Evolutionary conservation across 2,329 filamentous ascomycete species (phyloP).

Genomic region (Basipetospora chlamydospora): DNA sequence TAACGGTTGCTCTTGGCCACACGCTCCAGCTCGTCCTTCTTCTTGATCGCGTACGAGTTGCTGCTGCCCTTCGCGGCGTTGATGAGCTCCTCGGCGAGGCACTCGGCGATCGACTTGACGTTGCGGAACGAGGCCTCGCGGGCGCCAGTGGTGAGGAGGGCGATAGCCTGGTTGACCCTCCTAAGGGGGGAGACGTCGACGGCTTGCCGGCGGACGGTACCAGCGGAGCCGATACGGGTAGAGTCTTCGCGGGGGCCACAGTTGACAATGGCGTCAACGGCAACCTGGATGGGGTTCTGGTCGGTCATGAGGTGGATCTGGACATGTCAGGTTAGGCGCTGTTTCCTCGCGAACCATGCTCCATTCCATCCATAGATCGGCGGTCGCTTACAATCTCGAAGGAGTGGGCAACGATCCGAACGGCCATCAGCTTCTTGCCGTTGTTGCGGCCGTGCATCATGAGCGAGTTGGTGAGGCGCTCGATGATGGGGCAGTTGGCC

Average conservation of each 20-base stretch:
- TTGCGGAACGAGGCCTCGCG: conserved; percentile 99
- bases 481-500: conserved; percentile 99
- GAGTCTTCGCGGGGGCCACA: conserved; percentile 99
- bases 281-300: conserved; percentile 99
- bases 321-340: conserved; percentile 1
- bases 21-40: conserved; percentile 99
- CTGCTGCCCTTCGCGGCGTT: conserved; percentile 99
- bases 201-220: conserved; percentile 99
- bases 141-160: conserved; percentile 96
- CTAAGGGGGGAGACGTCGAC: conserved; percentile 99
- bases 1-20: conserved; percentile 99
- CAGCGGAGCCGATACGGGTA: conserved; percentile 97
- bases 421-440: conserved; percentile 99
- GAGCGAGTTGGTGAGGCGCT: conserved; percentile 99
- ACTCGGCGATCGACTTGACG: conserved; percentile 99
- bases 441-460: conserved; percentile 99
- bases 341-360: too few species aligned
- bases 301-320: conserved; percentile 99
- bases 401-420: conserved; percentile 95
- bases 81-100: conserved; percentile 99
- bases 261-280: conserved; percentile 99
- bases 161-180: conserved; percentile 99
- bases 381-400: conserved; percentile 87
- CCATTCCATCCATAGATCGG: conserved; percentile 4
- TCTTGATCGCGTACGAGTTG: conserved; percentile 99